These are phyloP conservation scores for Vitis rupestris DNA, from an alignment of 164 flowering plant genomes.

Conservation along the genomic window DNA sequence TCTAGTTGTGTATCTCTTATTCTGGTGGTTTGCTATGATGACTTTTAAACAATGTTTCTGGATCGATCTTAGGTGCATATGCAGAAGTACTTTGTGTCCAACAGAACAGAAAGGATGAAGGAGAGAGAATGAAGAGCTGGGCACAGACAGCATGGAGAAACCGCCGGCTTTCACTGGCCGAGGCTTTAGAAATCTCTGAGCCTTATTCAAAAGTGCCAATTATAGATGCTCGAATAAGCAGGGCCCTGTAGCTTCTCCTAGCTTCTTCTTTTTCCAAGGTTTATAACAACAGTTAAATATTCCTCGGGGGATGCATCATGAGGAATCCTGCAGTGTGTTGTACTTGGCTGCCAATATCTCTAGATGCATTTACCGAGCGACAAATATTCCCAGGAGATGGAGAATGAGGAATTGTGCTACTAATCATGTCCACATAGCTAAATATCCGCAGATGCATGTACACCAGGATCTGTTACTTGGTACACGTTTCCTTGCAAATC, in stretches of 20 bases:
- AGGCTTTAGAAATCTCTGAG: conserved; percentile 64
- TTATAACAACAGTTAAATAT: background rate
- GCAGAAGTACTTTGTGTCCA: conserved; percentile 73
- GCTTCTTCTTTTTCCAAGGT: background rate
- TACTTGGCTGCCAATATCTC: background rate
- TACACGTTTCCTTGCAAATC: too few species aligned
- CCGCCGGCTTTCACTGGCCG: conserved; percentile 63
- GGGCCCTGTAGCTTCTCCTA: conserved; percentile 46
- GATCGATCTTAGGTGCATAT: conserved; percentile 61
- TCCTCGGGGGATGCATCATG: background rate
- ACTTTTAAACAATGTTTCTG: background rate
- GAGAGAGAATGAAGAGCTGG: conserved; percentile 76
- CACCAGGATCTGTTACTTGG: too few species aligned
- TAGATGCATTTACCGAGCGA: background rate
- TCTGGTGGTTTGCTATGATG: background rate
- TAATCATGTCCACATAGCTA: too few species aligned
- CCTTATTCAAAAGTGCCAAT: conserved; percentile 46
- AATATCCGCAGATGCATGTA: too few species aligned
- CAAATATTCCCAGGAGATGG: too few species aligned
- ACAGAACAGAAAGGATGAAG: conserved; percentile 76
- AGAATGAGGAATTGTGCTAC: too few species aligned
- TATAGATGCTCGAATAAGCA: conserved; percentile 70
- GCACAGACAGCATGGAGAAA: conserved; percentile 80
- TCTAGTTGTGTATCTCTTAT: background rate
- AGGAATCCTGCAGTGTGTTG: background rate